Evolutionary conservation across 768 basidiomycete species (phyloP).

Genomic region (Dacryopinax spathularia): DNA sequence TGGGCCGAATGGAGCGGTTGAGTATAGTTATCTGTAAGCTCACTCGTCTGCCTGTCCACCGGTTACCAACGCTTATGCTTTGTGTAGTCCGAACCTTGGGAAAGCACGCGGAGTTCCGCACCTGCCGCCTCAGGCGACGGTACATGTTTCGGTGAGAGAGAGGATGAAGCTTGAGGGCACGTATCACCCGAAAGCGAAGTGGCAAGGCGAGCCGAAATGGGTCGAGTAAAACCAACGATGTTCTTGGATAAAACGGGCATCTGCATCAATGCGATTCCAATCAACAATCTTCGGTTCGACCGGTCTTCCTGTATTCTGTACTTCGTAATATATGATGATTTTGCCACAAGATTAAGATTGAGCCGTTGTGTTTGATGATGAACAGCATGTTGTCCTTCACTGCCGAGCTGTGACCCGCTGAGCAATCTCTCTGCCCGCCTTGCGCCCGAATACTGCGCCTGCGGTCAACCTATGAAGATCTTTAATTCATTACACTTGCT

Average conservation of each 20-base stretch:
- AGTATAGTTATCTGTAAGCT: neutral
- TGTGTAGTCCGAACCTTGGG: neutral
- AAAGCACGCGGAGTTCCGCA: neutral
- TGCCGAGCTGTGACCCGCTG: neutral
- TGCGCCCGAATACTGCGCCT: conserved; percentile 50
- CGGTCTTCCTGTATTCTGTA: neutral
- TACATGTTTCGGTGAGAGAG: neutral
- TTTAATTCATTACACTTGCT: neutral
- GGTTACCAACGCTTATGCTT: neutral
- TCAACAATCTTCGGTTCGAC: neutral
- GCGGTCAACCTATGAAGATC: conserved; percentile 29
- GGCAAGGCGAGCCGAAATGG: neutral
- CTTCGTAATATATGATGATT: neutral
- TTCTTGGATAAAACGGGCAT: too few relatives aligned
- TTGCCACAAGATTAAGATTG: too few relatives aligned
- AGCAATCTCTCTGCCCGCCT: conserved; percentile 38
- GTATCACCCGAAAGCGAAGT: neutral
- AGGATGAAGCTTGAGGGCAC: neutral
- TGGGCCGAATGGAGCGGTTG: neutral
- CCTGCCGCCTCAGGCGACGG: neutral
- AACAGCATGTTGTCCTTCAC: neutral
- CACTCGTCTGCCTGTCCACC: neutral
- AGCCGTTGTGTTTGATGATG: too few relatives aligned
- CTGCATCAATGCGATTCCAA: neutral
- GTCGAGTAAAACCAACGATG: neutral